Base-by-base conservation (phyloP, 805 yeast species). In the Candida germanica region DNA sequence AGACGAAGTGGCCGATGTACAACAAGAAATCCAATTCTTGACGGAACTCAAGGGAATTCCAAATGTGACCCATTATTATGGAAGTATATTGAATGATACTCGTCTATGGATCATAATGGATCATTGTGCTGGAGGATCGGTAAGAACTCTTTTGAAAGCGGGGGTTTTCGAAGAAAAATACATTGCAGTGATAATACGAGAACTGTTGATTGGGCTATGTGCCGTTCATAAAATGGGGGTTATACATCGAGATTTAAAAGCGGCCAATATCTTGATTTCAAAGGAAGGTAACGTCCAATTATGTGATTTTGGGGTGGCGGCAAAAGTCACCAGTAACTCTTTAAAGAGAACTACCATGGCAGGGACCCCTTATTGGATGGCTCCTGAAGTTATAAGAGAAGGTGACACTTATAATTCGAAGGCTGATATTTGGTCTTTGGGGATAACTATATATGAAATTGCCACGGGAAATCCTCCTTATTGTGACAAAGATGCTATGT, bases 251-350 rank as follows among this genome's bases (percentile, higher is more conserved):
- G 99, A 93, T 59, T 77, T 93, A 50, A 93, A 93, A 59, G 96
- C 98, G 1, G 99, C 98, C 0, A 93, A 93, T 56, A 87, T 93
- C 9, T 71, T 93, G 43, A 83, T 93, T 35, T 76, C 89, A 3
- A 86, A 85, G 47, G 94, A 86, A 31, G 99, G 98, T 5, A 76
- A 74, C 35, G 95, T 94, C 4, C 87, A 86, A 53, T 72, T 93
- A 29, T 91, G 98, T 70, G 99, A 93, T 59, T 93, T 93, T 62
- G 99, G 99, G 21, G 98, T 94, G 15, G 98, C 99, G 1, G 97
- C 97, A 1, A 91, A 87, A 55, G 66, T 89, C 29, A 78, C 94
- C 2, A 73, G 89, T 24, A 74, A 81, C 25, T 77, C 80, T 13
- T 58, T 81, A 30, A 87, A 88, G 55, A 71, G 98, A 49, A 85